Percentiles rank a stretch among this genome's conserved stretches.
Evolutionary conservation across 1,284 basidiomycete genomes (phyloP).

Genomic region (Apiotrichum sp.): DNA sequence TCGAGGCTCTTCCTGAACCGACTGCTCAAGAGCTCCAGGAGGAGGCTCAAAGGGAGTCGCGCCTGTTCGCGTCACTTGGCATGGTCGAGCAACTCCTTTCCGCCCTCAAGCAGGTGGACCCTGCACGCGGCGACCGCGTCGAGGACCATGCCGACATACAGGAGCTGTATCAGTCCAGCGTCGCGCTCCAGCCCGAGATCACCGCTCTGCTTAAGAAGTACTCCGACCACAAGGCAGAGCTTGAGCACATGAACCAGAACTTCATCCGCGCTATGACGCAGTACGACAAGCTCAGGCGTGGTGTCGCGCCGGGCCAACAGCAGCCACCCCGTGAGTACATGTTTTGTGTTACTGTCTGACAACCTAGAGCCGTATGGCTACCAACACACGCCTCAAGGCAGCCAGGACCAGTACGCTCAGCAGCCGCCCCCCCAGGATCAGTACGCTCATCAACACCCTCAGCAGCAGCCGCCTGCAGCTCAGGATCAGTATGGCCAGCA

Average conservation of each 20-base stretch:
- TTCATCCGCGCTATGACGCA: conserved; percentile 46
- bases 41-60: conserved; percentile 83
- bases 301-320: background rate
- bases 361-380: conserved; percentile 2
- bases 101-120: conserved; percentile 71
- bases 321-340: no score
- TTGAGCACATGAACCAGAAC: conserved; percentile 48
- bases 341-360: no score
- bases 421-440: conserved; percentile 17
- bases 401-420: conserved; percentile 16
- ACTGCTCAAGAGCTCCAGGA: conserved; percentile 68
- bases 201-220: conserved; percentile 97
- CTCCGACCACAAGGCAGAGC: conserved; percentile 66
- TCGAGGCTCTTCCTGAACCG: conserved; percentile 84
- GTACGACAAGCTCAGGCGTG: conserved; percentile 41
- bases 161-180: conserved; percentile 81
- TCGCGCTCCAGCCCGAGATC: conserved; percentile 86
- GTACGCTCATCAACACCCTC: background rate
- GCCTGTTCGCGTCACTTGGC: conserved; percentile 55
- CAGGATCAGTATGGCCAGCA: conserved; percentile 19
- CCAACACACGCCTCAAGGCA: conserved; percentile 7
- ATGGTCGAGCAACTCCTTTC: conserved; percentile 82
- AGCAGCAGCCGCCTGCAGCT: conserved; percentile 7
- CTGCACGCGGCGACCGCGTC: conserved; percentile 67
- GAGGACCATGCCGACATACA: conserved; percentile 94